These are phyloP conservation scores for Kernera saxatilis DNA, from an alignment of 345 rosid genomes.

Conservation along the genomic window DNA sequence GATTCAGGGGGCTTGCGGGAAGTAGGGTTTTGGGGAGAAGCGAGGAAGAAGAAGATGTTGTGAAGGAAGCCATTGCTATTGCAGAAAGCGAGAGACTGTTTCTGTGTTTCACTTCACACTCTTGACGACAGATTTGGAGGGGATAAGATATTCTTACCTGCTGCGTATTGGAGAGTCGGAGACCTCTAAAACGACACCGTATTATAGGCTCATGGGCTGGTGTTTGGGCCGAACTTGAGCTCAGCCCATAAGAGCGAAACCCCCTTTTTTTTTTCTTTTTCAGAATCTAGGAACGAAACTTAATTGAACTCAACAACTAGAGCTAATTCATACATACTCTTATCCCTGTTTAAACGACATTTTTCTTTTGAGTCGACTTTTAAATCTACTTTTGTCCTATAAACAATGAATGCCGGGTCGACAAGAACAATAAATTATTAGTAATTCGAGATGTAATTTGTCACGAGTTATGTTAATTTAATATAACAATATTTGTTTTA, in stretches of 20 bases:
- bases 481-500: too few relatives aligned
- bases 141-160: conserved; percentile 20
- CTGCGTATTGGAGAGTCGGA: not conserved
- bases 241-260: not conserved
- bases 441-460: too few relatives aligned
- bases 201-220: not conserved
- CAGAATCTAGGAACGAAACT: too few relatives aligned
- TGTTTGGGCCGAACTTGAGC: conserved; percentile 24
- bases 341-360: too few relatives aligned
- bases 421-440: too few relatives aligned
- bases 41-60: conserved; percentile 32
- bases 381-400: too few relatives aligned
- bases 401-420: too few relatives aligned
- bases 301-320: too few relatives aligned
- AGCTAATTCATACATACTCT: too few relatives aligned
- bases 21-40: conserved; percentile 38
- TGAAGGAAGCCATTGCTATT: conserved; percentile 49
- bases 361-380: too few relatives aligned
- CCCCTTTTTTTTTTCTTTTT: too few relatives aligned
- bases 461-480: too few relatives aligned
- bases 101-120: not conserved
- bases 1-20: conserved; percentile 19
- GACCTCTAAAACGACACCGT: not conserved
- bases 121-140: not conserved
- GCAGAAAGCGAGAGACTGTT: not conserved